Evolutionary conservation across 148 eudicot genomes (phyloP).

Genomic region (Cornus controversa): DNA sequence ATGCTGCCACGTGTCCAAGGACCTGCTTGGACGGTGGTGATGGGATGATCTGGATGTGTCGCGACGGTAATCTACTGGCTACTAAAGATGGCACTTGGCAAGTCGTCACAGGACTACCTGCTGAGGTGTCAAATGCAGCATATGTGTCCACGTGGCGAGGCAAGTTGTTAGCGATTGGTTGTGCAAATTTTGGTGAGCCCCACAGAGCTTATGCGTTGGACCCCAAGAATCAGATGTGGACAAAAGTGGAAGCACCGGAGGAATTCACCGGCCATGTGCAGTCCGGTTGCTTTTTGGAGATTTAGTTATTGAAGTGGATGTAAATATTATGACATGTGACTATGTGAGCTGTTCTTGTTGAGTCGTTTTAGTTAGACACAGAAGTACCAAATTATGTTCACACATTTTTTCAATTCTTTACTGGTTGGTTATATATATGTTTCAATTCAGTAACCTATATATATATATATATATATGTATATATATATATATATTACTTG

Average conservation of each 20-base stretch:
- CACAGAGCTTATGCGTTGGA: conserved; percentile 46
- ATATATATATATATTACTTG: no score
- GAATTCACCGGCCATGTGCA: conserved; percentile 69
- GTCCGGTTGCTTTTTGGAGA: conserved; percentile 61
- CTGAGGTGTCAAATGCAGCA: conserved; percentile 24
- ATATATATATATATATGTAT: no score
- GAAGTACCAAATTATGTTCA: no score
- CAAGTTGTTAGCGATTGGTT: conserved; percentile 55
- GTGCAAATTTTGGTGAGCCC: conserved; percentile 32
- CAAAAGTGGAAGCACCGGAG: conserved; percentile 33
- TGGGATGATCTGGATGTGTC: conserved; percentile 31
- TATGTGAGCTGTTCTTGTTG: no score
- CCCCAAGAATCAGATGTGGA: conserved; percentile 47
- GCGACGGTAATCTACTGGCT: conserved; percentile 27
- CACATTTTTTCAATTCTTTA: no score
- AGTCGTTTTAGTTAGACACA: no score
- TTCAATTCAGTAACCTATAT: no score
- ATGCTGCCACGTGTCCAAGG: conserved; percentile 26
- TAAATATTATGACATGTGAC: background rate
- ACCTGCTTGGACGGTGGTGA: conserved; percentile 36
- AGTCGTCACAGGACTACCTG: conserved; percentile 42
- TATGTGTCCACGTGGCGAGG: conserved; percentile 39
- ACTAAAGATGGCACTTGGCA: conserved; percentile 43
- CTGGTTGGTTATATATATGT: no score
- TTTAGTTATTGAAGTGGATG: conserved; percentile 17